phyloP scores from a whole-genome alignment of 75 land plant genomes.

The Azolla pinnata region DNA sequence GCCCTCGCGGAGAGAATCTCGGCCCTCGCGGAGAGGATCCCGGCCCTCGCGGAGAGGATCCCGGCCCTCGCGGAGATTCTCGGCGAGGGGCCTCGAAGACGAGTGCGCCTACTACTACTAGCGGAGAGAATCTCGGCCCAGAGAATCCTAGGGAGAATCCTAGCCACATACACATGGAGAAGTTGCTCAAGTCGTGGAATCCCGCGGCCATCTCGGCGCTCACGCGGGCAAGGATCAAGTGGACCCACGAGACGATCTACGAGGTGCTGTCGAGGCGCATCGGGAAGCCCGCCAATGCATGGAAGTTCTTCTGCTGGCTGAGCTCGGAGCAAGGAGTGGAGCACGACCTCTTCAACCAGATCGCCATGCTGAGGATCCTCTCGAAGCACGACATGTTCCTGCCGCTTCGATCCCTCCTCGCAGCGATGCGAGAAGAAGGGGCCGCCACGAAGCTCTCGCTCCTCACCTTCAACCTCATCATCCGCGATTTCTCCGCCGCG shows the following conservation, averaged over 20 bases:
- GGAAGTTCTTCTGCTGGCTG: background rate
- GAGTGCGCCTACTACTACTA: too few species aligned
- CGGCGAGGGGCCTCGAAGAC: background rate
- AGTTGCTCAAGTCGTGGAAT: background rate
- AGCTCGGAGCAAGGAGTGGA: background rate
- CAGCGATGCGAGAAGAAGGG: background rate
- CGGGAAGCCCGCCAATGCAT: background rate
- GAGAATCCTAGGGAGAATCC: too few species aligned
- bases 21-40: background rate
- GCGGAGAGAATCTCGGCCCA: too few species aligned
- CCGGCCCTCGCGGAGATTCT: background rate
- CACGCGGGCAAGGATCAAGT: background rate
- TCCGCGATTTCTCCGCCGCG: background rate
- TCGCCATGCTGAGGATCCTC: background rate
- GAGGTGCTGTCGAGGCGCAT: background rate
- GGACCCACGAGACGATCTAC: background rate
- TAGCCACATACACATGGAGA: background rate
- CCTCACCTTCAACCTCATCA: background rate
- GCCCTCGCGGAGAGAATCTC: too few species aligned
- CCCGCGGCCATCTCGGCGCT: background rate
- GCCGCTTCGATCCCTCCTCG: background rate
- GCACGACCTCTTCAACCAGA: background rate
- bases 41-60: background rate
- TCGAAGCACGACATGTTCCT: background rate
- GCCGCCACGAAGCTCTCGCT: background rate